Evolutionary conservation across 495 filamentous ascomycete species (phyloP), one percentile per base, ranked within the genome.

Genomic region (Penicillium paradoxum): DNA sequence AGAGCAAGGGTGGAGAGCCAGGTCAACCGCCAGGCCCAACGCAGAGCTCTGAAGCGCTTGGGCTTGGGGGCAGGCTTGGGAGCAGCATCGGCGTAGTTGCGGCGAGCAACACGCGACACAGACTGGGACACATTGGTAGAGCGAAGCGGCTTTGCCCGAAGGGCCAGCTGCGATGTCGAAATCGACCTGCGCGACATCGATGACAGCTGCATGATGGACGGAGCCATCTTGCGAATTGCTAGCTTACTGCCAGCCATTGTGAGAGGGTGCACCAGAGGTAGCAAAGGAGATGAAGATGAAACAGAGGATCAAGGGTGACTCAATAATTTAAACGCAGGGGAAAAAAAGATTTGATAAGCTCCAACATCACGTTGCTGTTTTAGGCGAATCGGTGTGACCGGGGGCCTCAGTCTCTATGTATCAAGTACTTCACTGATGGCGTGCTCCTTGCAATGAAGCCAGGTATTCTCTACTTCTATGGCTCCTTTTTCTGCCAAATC

Each of bases 1-100:
- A 89, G 79, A 55, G 73, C 84, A 52, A 96, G 59, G 50, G 79
- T 72, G 41, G 84, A 81, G 49, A 93, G 65, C 65, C 88, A 88
- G 29, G 84, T 87, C 59, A 84, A 58, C 53, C 95, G 80, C 88
- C 89, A 97, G 56, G 83, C 73, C 82, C 81, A 89, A 61, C 74
- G 74, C 54, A 91, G 65, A 50, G 79, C 69, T 33, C 73, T 57
- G 54, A 75, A 75, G 19, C 73, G 66, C 63, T 73, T 73, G 29
- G 72, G 70, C 58, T 73, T 72, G 14, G 70, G 67, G 21, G 66
- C 57, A 8, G 73, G 71, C 17, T 60, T 57, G 17, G 69, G 58
- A 15, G 71, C 69, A 39, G 68, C 72, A 59, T 75, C 71, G 19
- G 73, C 72, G 54, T 72, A 75, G 36, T 66, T 47, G 42, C 73